Percentiles rank a stretch among this genome's conserved stretches.
Conservation (phyloP, 371 early-diverging fungal genomes). For the Batrachochytrium dendrobatidis region DNA sequence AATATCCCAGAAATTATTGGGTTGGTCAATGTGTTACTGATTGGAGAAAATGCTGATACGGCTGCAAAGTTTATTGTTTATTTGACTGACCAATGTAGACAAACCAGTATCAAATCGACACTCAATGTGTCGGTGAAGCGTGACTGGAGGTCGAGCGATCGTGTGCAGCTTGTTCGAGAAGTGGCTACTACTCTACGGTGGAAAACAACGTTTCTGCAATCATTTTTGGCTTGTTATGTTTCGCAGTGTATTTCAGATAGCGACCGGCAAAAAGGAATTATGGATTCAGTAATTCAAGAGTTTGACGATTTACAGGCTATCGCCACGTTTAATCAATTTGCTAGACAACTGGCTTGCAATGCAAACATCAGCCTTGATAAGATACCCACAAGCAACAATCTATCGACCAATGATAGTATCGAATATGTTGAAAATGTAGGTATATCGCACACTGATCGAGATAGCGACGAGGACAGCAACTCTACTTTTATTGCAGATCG, state of each 20-base stretch:
- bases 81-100: background rate
- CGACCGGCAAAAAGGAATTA: background rate
- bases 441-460: background rate
- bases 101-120: background rate
- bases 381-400: no score
- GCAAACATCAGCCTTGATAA: no score
- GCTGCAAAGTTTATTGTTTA: background rate
- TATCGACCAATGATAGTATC: no score
- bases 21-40: slow-evolving; percentile 16
- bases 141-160: background rate
- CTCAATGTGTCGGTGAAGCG: background rate
- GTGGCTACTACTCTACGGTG: background rate
- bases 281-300: background rate
- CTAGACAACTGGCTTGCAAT: no score
- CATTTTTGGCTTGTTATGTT: background rate
- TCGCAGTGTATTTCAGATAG: background rate
- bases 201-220: background rate
- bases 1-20: background rate
- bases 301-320: no score
- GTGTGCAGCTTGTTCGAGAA: background rate
- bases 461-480: slow-evolving; percentile 2
- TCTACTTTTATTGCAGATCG: no score
- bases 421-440: no score
- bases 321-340: no score
- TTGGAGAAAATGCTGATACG: slow-evolving; percentile 13